Evolutionary conservation across 441 rosid genomes (phyloP).

Genomic region (Pelargonium citronellum): DNA sequence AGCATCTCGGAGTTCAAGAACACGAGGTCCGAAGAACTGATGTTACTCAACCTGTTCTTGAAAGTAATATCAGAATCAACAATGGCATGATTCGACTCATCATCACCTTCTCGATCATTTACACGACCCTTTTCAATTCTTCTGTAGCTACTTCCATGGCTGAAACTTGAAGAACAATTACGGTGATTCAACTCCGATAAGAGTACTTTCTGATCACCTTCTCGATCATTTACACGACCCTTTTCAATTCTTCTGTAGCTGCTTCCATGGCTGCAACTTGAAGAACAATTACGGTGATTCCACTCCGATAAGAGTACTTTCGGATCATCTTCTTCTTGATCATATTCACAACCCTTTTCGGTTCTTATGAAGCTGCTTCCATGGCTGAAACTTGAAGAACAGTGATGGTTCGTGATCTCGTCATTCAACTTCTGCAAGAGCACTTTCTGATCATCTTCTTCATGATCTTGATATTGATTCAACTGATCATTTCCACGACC

Average conservation of each 20-base stretch:
- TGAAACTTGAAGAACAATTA: constrained; percentile 49
- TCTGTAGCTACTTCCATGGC: constrained; percentile 66
- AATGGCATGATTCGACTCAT: not conserved
- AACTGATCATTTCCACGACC: constrained; percentile 8
- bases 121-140: constrained; percentile 25
- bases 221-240: not conserved
- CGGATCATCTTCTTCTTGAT: not conserved
- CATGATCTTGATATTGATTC: constrained; percentile 22
- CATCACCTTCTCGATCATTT: not conserved
- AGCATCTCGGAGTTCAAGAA: constrained; percentile 71
- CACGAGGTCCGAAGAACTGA: constrained; percentile 74
- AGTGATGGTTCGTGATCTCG: constrained; percentile 27
- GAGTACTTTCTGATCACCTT: constrained; percentile 12
- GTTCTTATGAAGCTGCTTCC: constrained; percentile 64
- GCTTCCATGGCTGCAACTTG: constrained; percentile 62
- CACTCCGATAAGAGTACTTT: constrained; percentile 39
- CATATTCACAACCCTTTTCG: constrained; percentile 14
- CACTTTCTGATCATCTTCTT: constrained; percentile 12
- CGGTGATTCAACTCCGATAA: constrained; percentile 54
- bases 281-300: constrained; percentile 45
- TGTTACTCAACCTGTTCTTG: constrained; percentile 79
- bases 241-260: constrained; percentile 51
- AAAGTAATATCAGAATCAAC: constrained; percentile 53
- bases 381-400: constrained; percentile 59
- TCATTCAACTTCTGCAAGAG: constrained; percentile 56